Base-by-base conservation (phyloP, 2,329 filamentous ascomycete species). In the Rutstroemia sp. region DNA sequence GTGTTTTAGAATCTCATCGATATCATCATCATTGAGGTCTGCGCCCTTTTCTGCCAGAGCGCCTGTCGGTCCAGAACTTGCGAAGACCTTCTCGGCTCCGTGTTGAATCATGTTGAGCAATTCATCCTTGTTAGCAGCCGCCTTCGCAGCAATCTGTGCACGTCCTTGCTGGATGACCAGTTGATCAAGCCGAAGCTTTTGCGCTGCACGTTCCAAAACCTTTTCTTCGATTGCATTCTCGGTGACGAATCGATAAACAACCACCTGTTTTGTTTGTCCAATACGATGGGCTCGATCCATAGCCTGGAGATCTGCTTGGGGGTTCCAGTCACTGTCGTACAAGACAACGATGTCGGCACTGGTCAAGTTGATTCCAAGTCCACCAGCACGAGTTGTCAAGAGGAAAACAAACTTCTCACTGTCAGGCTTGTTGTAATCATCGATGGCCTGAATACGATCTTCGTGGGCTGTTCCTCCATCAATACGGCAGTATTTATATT, bases 211-310 rank as follows among this genome's bases (percentile, higher is more conserved):
- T 73, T 99, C 92, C 49, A 99, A 76, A 9, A 99, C 94, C 75
- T 99, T 97, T 73, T 99, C 94, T 69, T 99, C 94, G 58, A 99
- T 97, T 0, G 94, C 94, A 68, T 96, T 95, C 70, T 99, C 94
- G 0, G 95, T 99, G 23, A 99, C 89, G 66, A 99, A 96, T 58
- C 94, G 84, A 75, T 96, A 99, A 3, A 99, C 94, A 45, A 92
- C 82, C 10, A 99, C 94, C 70, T 99, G 94, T 74, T 99, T 99
- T 5, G 90, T 99, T 74, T 99, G 94, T 41, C 94, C 94, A 65
- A 99, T 99, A 75, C 94, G 90, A 75, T 99, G 94, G 51, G 94
- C 94, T 69, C 94, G 89, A 68, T 99, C 94, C 94, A 99, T 99
- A 56, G 94, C 94, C 72, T 99, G 94, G 58, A 99, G 75, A 83